Conservation (phyloP, 2,329 filamentous ascomycete species). For the Xylariaceae sp. region DNA sequence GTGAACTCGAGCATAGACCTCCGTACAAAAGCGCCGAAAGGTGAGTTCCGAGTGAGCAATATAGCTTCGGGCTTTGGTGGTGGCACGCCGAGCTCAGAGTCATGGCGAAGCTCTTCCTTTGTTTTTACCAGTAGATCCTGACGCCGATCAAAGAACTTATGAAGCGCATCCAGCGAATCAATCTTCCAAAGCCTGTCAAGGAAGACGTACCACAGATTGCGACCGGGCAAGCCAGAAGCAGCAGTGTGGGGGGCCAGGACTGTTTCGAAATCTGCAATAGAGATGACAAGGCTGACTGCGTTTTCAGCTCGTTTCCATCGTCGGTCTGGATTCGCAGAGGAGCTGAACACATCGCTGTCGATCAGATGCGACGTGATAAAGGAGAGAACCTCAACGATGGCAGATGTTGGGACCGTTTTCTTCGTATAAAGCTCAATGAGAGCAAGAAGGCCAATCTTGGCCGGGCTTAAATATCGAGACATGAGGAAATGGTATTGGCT, state of each 20-base stretch:
- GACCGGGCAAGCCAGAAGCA: slow-evolving; percentile 60
- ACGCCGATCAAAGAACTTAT: slow-evolving; percentile 66
- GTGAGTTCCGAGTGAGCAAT: slow-evolving; percentile 67
- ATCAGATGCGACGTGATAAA: slow-evolving; percentile 73
- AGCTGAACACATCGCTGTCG: slow-evolving; percentile 36
- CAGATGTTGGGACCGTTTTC: slow-evolving; percentile 61
- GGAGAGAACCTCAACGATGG: slow-evolving; percentile 71
- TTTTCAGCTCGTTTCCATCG: slow-evolving; percentile 47
- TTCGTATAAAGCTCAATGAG: slow-evolving; percentile 79
- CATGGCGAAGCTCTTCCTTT: slow-evolving; percentile 54
- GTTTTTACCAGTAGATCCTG: slow-evolving; percentile 55
- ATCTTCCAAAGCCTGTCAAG: slow-evolving; percentile 79
- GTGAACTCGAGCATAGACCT: slow-evolving; percentile 75
- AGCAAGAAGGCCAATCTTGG: slow-evolving; percentile 77
- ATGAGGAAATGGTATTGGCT: slow-evolving; percentile 37
- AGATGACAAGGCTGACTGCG: slow-evolving; percentile 48
- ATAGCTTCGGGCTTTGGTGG: slow-evolving; percentile 49
- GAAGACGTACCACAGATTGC: slow-evolving; percentile 84
- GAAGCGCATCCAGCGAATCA: slow-evolving; percentile 75
- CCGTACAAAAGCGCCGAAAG: slow-evolving; percentile 76
- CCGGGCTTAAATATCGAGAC: slow-evolving; percentile 82
- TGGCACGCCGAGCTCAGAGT: slow-evolving; percentile 48
- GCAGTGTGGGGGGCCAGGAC: slow-evolving; percentile 50
- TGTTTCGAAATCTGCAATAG: slow-evolving; percentile 55
- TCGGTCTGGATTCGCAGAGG: slow-evolving; percentile 23